Percentiles rank a stretch among this genome's conserved stretches.
Conservation (phyloP, 2,329 filamentous ascomycete genomes). For the Talaromyces funiculosus region DNA sequence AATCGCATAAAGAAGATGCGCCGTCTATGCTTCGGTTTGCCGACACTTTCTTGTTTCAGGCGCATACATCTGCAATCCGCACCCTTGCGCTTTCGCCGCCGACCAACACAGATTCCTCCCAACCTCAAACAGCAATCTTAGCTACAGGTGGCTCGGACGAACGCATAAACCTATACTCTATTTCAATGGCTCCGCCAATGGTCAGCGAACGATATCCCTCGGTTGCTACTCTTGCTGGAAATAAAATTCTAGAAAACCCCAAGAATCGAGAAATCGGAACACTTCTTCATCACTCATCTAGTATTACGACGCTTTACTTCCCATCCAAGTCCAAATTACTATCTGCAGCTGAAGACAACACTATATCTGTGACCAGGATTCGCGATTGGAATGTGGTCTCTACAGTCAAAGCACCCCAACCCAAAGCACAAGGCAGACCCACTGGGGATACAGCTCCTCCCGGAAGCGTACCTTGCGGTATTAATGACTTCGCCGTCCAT, state of each 20-base stretch:
- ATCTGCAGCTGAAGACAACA: constrained; percentile 84
- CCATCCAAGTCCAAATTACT: constrained; percentile 82
- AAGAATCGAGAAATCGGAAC: constrained; percentile 84
- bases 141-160: constrained; percentile 92
- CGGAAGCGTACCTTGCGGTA: constrained; percentile 74
- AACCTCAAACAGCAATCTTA: constrained; percentile 77
- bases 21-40: constrained; percentile 59
- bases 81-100: constrained; percentile 80
- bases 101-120: constrained; percentile 49
- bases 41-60: constrained; percentile 93
- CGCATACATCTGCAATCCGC: constrained; percentile 82
- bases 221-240: constrained; percentile 63
- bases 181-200: constrained; percentile 65
- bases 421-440: constrained; percentile 72
- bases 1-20: constrained; percentile 14
- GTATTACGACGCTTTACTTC: constrained; percentile 73
- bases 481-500: constrained; percentile 93
- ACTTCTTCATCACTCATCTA: constrained; percentile 78
- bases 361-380: constrained; percentile 78
- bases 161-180: constrained; percentile 86
- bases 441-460: constrained; percentile 83
- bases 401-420: constrained; percentile 80
- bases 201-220: constrained; percentile 51
- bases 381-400: constrained; percentile 86
- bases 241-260: constrained; percentile 73